Percentiles rank a stretch among this genome's conserved stretches.
phyloP scores from a whole-genome alignment of 108 stramenopile species.

The Licmophora abbreviata region DNA sequence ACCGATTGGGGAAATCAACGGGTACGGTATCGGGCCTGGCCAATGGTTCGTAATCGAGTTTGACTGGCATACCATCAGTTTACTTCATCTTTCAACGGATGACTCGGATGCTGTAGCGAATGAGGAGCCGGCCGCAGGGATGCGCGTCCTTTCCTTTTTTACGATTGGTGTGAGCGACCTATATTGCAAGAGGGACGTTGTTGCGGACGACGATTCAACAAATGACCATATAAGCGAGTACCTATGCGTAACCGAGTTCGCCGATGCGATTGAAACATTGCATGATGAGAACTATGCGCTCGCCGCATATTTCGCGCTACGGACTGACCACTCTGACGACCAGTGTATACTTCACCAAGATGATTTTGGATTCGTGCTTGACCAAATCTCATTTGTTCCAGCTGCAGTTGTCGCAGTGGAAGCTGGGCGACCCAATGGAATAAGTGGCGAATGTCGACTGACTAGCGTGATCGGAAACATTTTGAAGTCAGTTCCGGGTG shows the following conservation, averaged over 20 bases:
- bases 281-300: conserved; percentile 43
- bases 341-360: conserved; percentile 17
- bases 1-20: too few species aligned
- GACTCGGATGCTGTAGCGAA: conserved; percentile 11
- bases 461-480: conserved; percentile 26
- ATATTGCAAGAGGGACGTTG: conserved; percentile 56
- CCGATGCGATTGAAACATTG: conserved; percentile 30
- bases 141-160: conserved; percentile 44
- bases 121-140: conserved; percentile 3
- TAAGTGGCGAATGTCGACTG: conserved; percentile 30
- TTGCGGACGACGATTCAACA: conserved; percentile 29
- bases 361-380: not conserved
- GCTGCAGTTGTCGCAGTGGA: conserved; percentile 14
- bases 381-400: not conserved
- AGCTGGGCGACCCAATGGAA: too few species aligned
- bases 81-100: conserved; percentile 29
- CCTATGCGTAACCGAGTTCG: conserved; percentile 38
- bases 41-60: conserved; percentile 56
- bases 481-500: conserved; percentile 43
- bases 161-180: conserved; percentile 59
- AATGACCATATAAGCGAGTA: conserved; percentile 43
- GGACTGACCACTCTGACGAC: conserved; percentile 8
- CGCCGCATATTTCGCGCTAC: conserved; percentile 51
- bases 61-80: conserved; percentile 55
- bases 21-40: conserved; percentile 33